phyloP scores from a whole-genome alignment of 1,284 basidiomycete genomes.

The Porodaedalea pini region DNA sequence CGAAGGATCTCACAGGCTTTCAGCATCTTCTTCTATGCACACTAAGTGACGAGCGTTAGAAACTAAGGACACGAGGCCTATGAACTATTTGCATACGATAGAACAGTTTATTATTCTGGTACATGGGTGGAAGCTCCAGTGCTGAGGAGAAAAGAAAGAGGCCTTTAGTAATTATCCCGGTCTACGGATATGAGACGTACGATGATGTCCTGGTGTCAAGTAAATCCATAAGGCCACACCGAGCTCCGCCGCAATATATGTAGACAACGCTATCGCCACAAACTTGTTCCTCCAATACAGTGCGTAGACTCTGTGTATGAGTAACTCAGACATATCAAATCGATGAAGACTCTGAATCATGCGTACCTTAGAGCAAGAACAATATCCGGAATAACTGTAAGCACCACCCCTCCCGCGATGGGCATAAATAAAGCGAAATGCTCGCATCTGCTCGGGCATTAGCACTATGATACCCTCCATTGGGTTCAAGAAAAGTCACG shows the following conservation, averaged over 20 bases:
- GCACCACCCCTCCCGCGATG: conserved; percentile 5
- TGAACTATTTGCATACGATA: not conserved
- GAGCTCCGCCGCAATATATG: conserved; percentile 11
- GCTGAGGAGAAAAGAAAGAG: not conserved
- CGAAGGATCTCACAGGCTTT: not conserved
- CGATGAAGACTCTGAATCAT: not conserved
- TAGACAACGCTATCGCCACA: not conserved
- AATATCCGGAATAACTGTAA: conserved; percentile 6
- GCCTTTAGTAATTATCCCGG: not conserved
- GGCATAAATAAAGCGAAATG: conserved; percentile 8
- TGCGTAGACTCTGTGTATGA: not conserved
- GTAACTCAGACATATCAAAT: not conserved
- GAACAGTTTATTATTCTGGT: not conserved
- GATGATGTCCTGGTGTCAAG: conserved; percentile 8
- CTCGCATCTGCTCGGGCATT: not conserved
- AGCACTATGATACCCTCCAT: too few relatives aligned
- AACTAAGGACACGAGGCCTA: not conserved
- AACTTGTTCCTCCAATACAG: not conserved
- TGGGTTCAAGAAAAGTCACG: too few relatives aligned
- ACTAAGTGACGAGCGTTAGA: not conserved
- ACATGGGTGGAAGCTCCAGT: not conserved
- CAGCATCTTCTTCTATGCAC: conserved; percentile 6
- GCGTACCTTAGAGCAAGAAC: conserved; percentile 8
- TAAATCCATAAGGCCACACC: conserved; percentile 14
- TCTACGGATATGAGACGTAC: not conserved